phyloP scores from a whole-genome alignment of 2,329 filamentous ascomycete species.

The Clonostachys sp. region DNA sequence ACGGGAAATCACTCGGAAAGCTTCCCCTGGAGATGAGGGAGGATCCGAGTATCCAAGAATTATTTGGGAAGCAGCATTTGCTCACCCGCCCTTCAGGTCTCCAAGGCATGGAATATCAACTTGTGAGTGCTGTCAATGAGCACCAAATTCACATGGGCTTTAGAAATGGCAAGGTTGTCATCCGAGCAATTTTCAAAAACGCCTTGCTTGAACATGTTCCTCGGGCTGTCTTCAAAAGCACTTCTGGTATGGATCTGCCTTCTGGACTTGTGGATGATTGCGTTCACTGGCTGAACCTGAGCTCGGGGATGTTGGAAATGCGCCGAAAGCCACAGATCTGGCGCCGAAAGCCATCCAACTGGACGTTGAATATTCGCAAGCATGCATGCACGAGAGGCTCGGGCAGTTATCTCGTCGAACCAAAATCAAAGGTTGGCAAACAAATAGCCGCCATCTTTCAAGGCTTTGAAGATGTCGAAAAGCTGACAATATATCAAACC shows the following conservation, averaged over 20 bases:
- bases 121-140: constrained; percentile 9
- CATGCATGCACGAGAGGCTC: neutral
- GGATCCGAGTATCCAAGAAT: constrained; percentile 30
- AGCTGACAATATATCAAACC: constrained; percentile 24
- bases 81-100: constrained; percentile 46
- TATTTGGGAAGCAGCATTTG: constrained; percentile 50
- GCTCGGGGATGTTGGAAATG: constrained; percentile 38
- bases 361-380: constrained; percentile 22
- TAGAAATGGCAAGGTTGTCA: constrained; percentile 27
- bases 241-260: constrained; percentile 41
- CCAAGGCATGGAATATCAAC: constrained; percentile 46
- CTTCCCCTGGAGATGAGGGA: constrained; percentile 47
- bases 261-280: constrained; percentile 41
- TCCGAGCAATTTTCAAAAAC: constrained; percentile 27
- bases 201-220: constrained; percentile 24
- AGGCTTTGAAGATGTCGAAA: constrained; percentile 20
- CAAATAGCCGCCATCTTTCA: constrained; percentile 37
- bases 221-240: constrained; percentile 15
- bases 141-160: constrained; percentile 49
- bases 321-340: constrained; percentile 31
- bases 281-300: constrained; percentile 56
- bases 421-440: constrained; percentile 32
- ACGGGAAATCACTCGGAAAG: constrained; percentile 28
- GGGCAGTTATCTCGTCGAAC: constrained; percentile 36
- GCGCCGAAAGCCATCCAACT: constrained; percentile 15